Evolutionary conservation across 164 flowering plant genomes (phyloP).

Genomic region (Paratinospora sagittata): DNA sequence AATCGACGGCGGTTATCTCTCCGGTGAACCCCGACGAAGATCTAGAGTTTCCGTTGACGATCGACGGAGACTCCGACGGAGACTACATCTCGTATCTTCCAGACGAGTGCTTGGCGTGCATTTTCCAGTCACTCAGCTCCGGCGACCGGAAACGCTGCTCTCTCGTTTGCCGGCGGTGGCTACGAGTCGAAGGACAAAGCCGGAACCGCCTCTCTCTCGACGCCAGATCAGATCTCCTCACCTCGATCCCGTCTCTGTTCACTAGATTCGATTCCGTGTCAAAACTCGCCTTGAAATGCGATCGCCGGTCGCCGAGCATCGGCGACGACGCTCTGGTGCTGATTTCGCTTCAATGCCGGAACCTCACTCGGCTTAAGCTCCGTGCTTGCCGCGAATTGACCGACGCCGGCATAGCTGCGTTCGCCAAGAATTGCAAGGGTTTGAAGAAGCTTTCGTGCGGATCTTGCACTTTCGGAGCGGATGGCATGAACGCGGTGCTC

Average conservation of each 20-base stretch:
- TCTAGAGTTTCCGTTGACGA: not conserved
- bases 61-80: not conserved
- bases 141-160: constrained; percentile 64
- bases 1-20: constrained; percentile 27
- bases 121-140: constrained; percentile 56
- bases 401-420: constrained; percentile 45
- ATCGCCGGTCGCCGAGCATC: constrained; percentile 52
- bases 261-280: constrained; percentile 63
- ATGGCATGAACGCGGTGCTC: constrained; percentile 55
- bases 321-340: constrained; percentile 47
- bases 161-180: constrained; percentile 61
- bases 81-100: constrained; percentile 51
- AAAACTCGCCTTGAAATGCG: constrained; percentile 62
- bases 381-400: constrained; percentile 70
- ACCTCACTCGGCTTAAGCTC: constrained; percentile 66
- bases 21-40: constrained; percentile 13
- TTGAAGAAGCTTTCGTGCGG: constrained; percentile 69
- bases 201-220: constrained; percentile 61
- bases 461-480: constrained; percentile 62
- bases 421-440: constrained; percentile 46
- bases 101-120: constrained; percentile 61
- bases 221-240: constrained; percentile 39
- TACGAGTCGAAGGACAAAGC: constrained; percentile 58
- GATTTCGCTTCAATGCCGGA: constrained; percentile 51
- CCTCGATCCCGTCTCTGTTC: constrained; percentile 38